These are phyloP conservation scores for Corchorus capsularis DNA, from an alignment of 345 rosid genomes.

Conservation along the genomic window DNA sequence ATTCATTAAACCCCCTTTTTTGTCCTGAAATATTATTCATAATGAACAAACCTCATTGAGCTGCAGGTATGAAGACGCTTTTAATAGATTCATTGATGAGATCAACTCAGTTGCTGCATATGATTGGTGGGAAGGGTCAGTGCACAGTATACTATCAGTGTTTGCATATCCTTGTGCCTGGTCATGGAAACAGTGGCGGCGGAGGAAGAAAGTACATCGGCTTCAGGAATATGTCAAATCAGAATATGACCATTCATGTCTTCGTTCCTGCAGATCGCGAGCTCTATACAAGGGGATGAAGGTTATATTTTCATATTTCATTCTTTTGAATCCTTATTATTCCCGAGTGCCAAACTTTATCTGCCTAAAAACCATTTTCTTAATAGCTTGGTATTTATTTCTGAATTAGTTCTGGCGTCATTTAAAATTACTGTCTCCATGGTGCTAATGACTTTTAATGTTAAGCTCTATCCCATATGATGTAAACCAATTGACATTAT, in stretches of 20 bases:
- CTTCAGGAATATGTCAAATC: constrained; percentile 97
- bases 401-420: constrained; percentile 9
- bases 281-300: constrained; percentile 99
- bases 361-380: constrained; percentile 3
- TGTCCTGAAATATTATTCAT: constrained; percentile 9
- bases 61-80: constrained; percentile 95
- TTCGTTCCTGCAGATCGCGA: constrained; percentile 97
- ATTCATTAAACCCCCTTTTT: background rate
- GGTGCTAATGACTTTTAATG: constrained; percentile 1
- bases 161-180: constrained; percentile 97
- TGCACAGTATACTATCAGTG: constrained; percentile 85
- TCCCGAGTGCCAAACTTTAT: constrained; percentile 7
- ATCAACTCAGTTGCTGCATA: constrained; percentile 96
- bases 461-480: constrained; percentile 5
- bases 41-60: constrained; percentile 25
- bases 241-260: constrained; percentile 97
- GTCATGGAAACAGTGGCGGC: constrained; percentile 99
- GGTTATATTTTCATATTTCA: constrained; percentile 44
- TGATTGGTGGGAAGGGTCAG: constrained; percentile 99
- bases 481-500: background rate
- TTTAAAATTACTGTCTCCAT: constrained; percentile 3
- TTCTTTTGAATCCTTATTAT: constrained; percentile 18
- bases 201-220: constrained; percentile 81
- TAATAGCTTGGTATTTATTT: background rate
- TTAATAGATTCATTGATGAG: constrained; percentile 93